Base-by-base conservation (phyloP, 2,329 filamentous ascomycete genomes). In the Fusarium setosum region DNA sequence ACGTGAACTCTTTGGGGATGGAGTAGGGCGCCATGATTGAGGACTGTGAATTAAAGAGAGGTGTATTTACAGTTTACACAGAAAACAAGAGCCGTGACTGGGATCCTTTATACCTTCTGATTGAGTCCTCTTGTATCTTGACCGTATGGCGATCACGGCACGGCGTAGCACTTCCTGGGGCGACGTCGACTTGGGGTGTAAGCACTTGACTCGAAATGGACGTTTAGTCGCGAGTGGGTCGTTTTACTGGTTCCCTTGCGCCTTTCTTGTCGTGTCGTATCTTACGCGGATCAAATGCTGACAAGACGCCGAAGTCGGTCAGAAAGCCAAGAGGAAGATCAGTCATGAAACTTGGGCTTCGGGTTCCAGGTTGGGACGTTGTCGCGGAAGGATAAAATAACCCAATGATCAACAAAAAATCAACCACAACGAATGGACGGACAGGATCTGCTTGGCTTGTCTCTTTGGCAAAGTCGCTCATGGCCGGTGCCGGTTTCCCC, bases 1-100 rank as follows among this genome's bases (percentile, higher is more conserved):
- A 56, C 12, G 21, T n/a, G 29, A 57, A 61, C 53, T 61, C 53
- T 47, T 29, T 20, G 29, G 53, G 58, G 47, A 57, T 53, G 29
- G 44, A 50, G 35, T 56, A 61, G 21, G 12, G 17, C 7, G 47
- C 17, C 58, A 58, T 61, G 17, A n/a, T 53, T 18, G 9, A 32
- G 15, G 23, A 26, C 26, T 26, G 13, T 10, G 32, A 42, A 12
- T 17, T 34, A 18, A 13, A 45, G 15, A 41, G n/a, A 17, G 23
- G 29, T 20, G 15, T 31, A 20, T 13, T 45, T 18, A 24, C 5
- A 31, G 41, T 10, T 20, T 9, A 41, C 3, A 15, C 3, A 20
- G 41, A 49, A 12, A 41, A 24, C 8, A 20, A 18, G 32, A 53
- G 40, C 2, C n/a, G 2, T 53, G 32, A 12, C 11, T n/a, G n/a